Evolutionary conservation across 23 red algal species (phyloP), one percentile per base, ranked within the genome.

Genomic region (Chondrus crispus): DNA sequence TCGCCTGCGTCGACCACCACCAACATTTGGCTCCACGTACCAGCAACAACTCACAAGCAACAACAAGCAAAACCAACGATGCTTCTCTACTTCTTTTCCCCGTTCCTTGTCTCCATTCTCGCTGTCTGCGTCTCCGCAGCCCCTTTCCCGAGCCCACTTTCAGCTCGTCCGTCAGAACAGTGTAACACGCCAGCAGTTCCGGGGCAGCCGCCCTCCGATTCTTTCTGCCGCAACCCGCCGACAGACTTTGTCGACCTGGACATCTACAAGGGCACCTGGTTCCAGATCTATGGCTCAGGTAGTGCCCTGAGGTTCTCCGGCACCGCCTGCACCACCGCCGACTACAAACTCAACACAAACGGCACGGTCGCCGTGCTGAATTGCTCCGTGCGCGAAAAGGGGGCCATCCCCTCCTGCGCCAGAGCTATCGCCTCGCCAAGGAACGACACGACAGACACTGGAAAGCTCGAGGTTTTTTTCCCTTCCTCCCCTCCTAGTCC

Each of bases 241-340:
- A 68, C 70, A 28, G 86, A 80, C 7, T 38, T 54, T 53, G 72
- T 90, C 50, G 69, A 76, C 4, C 71, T 78, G 13, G 71, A 69
- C 39, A 36, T 68, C 24, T 90, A 90, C 86, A 29, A 78, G n/a
- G 86, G 86, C 49, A 90, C 86, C 28, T 90, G 86, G 86, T 90
- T 90, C 51, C 29, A 62, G 19, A 68, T 68, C 8, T 81, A 60
- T 35, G 53, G 29, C 26, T 90, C 86, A 76, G 86, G 72, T 19
- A 42, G 38, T 37, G 86, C 86, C 44, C 29, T 3, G 1, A 28
- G 52, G 12, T 90, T 90, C 45, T 78, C 71, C 5, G 36, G 48
- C 9, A 53, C 48, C 28, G 30, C 72, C 7, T 90, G 86, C 71
- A 64, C 72, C 8, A 90, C 86, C 11, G 86, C 86, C 2, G 80